phyloP scores from a whole-genome alignment of 108 stramenopile genomes.

The Skeletonema grethae region DNA sequence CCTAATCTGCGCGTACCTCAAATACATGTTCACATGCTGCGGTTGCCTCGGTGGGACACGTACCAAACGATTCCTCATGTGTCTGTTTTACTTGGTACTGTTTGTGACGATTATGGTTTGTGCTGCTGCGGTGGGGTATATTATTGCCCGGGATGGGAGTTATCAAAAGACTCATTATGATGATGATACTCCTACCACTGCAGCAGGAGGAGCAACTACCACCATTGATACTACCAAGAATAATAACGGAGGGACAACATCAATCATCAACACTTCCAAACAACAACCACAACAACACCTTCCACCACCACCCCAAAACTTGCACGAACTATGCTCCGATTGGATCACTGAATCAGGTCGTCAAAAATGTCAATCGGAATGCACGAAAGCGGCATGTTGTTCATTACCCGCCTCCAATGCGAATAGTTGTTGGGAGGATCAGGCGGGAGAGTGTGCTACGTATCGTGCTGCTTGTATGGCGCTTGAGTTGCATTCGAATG shows the following conservation, averaged over 20 bases:
- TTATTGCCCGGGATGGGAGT: conserved; percentile 29
- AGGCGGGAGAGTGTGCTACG: conserved; percentile 25
- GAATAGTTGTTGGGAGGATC: conserved; percentile 20
- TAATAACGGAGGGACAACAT: background rate
- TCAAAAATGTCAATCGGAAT: conserved; percentile 15
- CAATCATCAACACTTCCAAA: background rate
- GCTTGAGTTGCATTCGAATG: conserved; percentile 21
- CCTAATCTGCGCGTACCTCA: conserved; percentile 21
- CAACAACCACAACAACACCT: background rate
- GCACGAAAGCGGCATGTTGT: conserved; percentile 23
- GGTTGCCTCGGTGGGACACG: background rate
- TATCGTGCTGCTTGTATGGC: conserved; percentile 41
- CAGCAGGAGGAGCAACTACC: background rate
- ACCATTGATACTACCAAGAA: too few species aligned
- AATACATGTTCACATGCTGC: background rate
- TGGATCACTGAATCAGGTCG: conserved; percentile 30
- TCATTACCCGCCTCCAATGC: conserved; percentile 15
- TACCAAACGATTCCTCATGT: background rate
- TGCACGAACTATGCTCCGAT: conserved; percentile 28
- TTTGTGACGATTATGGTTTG: conserved; percentile 23
- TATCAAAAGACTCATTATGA: background rate
- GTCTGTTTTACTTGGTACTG: conserved; percentile 14
- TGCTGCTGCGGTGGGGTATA: conserved; percentile 34
- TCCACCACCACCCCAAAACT: conserved; percentile 17
- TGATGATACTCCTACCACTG: too few species aligned